phyloP scores from a whole-genome alignment of 2,329 filamentous ascomycete species.

The Phialophora verrucosa region DNA sequence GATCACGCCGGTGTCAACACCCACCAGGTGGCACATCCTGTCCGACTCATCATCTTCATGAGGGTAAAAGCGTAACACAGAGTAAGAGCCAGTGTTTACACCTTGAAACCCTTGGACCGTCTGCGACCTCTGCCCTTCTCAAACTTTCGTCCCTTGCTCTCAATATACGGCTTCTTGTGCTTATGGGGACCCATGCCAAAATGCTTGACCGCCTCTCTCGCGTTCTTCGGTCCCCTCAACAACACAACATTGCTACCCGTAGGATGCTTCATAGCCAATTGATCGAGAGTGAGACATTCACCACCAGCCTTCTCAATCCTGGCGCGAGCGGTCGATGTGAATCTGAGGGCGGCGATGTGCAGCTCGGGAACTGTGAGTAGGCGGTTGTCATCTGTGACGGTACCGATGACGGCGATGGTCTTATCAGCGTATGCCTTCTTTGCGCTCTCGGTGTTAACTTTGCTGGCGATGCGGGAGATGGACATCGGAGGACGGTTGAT shows the following conservation, averaged over 20 bases:
- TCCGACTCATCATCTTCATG: background rate
- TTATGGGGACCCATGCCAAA: conserved; percentile 98
- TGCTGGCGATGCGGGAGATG: conserved; percentile 83
- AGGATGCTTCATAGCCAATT: conserved; percentile 92
- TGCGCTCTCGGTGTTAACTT: conserved; percentile 55
- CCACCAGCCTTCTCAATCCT: conserved; percentile 92
- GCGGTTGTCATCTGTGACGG: conserved; percentile 97
- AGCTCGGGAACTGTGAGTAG: conserved; percentile 89
- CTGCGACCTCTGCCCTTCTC: conserved; percentile 98
- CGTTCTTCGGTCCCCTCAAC: conserved; percentile 97
- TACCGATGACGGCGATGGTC: conserved; percentile 92
- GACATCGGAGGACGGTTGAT: conserved; percentile 97
- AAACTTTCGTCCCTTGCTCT: conserved; percentile 99
- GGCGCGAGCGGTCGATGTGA: conserved; percentile 94
- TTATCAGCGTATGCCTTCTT: conserved; percentile 66
- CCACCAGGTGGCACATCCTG: background rate
- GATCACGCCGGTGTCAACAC: background rate
- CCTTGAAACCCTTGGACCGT: conserved; percentile 99
- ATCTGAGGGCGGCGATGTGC: conserved; percentile 90
- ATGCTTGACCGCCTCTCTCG: conserved; percentile 97
- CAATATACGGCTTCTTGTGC: conserved; percentile 97
- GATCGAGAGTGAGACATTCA: conserved; percentile 93
- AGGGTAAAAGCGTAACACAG: background rate
- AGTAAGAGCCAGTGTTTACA: conserved; percentile 64
- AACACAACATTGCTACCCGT: conserved; percentile 97